A percentile compares a stretch with the other conserved stretches of the same genome.
phyloP scores from a whole-genome alignment of 2,329 filamentous ascomycete species.

The Raffaelea arxii region DNA sequence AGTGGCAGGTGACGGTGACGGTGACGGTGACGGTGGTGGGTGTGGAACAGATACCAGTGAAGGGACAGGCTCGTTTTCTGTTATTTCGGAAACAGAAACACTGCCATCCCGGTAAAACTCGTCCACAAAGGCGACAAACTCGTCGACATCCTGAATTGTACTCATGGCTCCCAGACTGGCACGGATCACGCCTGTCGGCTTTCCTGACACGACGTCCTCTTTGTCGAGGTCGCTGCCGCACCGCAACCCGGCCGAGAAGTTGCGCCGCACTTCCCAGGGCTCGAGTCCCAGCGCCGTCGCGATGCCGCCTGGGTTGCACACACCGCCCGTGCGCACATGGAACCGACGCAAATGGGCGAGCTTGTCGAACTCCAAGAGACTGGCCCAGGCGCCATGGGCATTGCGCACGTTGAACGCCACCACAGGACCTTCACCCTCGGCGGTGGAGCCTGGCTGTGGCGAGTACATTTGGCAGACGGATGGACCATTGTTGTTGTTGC shows the following conservation, averaged over 20 bases:
- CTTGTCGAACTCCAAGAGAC: slow-evolving; percentile 79
- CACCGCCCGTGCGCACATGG: slow-evolving; percentile 75
- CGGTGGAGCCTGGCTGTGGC: slow-evolving; percentile 7
- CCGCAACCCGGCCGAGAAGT: slow-evolving; percentile 75
- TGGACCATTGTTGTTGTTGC: too few relatives aligned
- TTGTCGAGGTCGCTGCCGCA: slow-evolving; percentile 72
- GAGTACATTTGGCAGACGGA: slow-evolving; percentile 60
- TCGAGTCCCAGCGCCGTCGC: slow-evolving; percentile 62
- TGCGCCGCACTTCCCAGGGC: slow-evolving; percentile 72
- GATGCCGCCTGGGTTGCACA: slow-evolving; percentile 88
- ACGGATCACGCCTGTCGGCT: slow-evolving; percentile 79
- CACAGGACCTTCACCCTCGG: slow-evolving; percentile 51
- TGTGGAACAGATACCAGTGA: background rate
- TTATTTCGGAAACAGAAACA: too few relatives aligned
- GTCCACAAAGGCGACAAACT: slow-evolving; percentile 59
- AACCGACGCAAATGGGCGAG: slow-evolving; percentile 69
- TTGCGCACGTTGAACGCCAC: slow-evolving; percentile 76
- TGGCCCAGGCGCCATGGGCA: slow-evolving; percentile 61
- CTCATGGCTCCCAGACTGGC: slow-evolving; percentile 89
- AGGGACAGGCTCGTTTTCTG: slow-evolving; percentile 11
- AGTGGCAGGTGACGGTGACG: background rate
- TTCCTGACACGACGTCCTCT: slow-evolving; percentile 71
- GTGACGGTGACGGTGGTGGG: background rate
- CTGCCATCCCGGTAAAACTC: slow-evolving; percentile 62
- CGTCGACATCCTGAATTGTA: slow-evolving; percentile 60